Conservation (phyloP, 306 rosid genomes). For the Trifolium subterraneum region DNA sequence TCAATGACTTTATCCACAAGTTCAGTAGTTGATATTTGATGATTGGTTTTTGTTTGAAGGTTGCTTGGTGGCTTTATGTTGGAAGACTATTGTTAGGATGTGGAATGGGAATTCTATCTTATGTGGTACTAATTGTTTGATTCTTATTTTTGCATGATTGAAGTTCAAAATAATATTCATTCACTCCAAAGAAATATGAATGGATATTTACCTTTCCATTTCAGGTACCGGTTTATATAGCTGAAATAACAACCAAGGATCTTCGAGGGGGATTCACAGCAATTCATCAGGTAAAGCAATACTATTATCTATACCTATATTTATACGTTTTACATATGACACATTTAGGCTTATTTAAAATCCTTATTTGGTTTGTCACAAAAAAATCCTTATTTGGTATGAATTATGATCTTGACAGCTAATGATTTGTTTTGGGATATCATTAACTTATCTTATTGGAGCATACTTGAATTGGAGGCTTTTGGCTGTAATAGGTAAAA, state of each 20-base stretch:
- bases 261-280: conserved; percentile 73
- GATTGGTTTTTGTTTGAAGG: conserved; percentile 56
- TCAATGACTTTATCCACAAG: too few relatives aligned
- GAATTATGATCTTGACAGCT: conserved; percentile 49
- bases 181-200: conserved; percentile 4
- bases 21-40: conserved; percentile 6
- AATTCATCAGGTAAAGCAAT: conserved; percentile 60
- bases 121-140: conserved; percentile 55
- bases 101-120: conserved; percentile 86
- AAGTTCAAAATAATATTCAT: conserved; percentile 3
- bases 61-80: conserved; percentile 69
- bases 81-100: conserved; percentile 84
- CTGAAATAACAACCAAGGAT: conserved; percentile 76
- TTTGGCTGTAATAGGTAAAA: conserved; percentile 62
- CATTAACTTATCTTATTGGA: conserved; percentile 70
- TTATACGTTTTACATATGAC: not conserved
- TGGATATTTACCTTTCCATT: conserved; percentile 20
- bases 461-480: conserved; percentile 62
- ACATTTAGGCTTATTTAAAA: conserved; percentile 17
- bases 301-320: not conserved
- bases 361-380: conserved; percentile 29
- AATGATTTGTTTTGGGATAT: conserved; percentile 69
- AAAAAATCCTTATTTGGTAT: conserved; percentile 24
- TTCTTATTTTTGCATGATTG: conserved; percentile 15
- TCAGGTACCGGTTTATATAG: conserved; percentile 77